Percentiles rank a stretch among this genome's conserved stretches.
phyloP scores from a whole-genome alignment of 805 yeast species.

The Wickerhamiella spandovensis region DNA sequence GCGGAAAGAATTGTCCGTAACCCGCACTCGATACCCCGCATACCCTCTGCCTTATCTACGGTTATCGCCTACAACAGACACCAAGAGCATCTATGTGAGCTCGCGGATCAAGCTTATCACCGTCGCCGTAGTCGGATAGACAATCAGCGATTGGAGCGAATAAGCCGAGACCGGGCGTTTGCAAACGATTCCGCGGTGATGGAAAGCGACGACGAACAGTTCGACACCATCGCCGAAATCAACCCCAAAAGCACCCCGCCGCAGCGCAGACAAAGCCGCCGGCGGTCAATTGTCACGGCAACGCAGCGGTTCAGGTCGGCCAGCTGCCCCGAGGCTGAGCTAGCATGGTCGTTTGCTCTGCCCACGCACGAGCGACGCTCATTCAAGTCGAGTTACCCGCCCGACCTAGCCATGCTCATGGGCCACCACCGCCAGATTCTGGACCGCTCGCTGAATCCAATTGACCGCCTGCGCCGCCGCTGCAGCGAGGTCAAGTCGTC shows the following conservation, averaged over 20 bases:
- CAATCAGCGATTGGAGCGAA: slow-evolving; percentile 1
- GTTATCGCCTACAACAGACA: slow-evolving; percentile 7
- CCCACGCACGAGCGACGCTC: not conserved
- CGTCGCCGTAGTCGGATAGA: slow-evolving; percentile 4
- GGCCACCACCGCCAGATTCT: not conserved
- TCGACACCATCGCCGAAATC: not conserved
- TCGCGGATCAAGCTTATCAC: slow-evolving; percentile 4
- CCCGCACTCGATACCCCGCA: slow-evolving; percentile 6
- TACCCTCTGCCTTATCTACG: slow-evolving; percentile 1
- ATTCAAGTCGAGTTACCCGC: not conserved
- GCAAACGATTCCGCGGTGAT: not conserved
- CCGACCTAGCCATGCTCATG: not conserved
- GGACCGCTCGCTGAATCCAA: not conserved
- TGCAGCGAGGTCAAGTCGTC: not conserved
- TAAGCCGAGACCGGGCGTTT: not conserved
- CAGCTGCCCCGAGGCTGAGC: not conserved
- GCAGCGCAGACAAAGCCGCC: not conserved
- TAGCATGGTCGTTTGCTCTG: not conserved
- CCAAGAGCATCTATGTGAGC: slow-evolving; percentile 1
- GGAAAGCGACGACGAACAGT: not conserved
- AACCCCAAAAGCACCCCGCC: not conserved
- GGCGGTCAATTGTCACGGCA: not conserved
- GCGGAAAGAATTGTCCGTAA: slow-evolving; percentile 4
- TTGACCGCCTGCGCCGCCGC: not conserved
- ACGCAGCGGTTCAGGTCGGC: not conserved